Percentiles rank a stretch among this genome's conserved stretches.
phyloP scores from a whole-genome alignment of 345 rosid species.

The Hibiscus tridactylites region DNA sequence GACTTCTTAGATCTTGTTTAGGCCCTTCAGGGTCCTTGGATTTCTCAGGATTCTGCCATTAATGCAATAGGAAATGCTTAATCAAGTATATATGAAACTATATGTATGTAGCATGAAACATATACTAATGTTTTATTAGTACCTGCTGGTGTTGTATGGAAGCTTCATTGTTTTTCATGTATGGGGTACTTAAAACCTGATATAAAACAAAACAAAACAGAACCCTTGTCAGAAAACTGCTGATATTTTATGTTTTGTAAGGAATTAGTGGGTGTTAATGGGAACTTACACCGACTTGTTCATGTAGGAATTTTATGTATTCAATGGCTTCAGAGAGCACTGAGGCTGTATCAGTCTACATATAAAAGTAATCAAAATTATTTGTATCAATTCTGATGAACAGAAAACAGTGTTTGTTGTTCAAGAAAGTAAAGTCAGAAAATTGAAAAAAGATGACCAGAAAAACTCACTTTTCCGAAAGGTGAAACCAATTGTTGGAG shows the following conservation, averaged over 20 bases:
- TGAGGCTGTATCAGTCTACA: slow-evolving; percentile 98
- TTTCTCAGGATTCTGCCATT: slow-evolving; percentile 44
- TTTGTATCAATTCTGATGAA: not conserved
- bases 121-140: not conserved
- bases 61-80: not conserved
- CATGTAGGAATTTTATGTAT: slow-evolving; percentile 94
- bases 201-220: not conserved
- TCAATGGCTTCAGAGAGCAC: slow-evolving; percentile 98
- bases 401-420: not conserved
- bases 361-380: slow-evolving; percentile 12
- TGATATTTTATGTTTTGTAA: not conserved
- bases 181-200: slow-evolving; percentile 83
- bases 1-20: slow-evolving; percentile 79
- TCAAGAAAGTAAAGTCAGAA: slow-evolving; percentile 17
- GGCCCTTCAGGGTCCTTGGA: slow-evolving; percentile 53
- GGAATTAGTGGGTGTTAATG: slow-evolving; percentile 7
- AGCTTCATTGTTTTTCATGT: slow-evolving; percentile 82
- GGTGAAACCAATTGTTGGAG: slow-evolving; percentile 99
- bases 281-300: slow-evolving; percentile 77
- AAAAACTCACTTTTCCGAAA: slow-evolving; percentile 86
- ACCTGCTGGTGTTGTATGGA: slow-evolving; percentile 77
- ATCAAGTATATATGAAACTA: slow-evolving; percentile 1
- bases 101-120: not conserved
- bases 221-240: not conserved
- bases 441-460: slow-evolving; percentile 16